Base-by-base conservation (phyloP, 1,284 basidiomycete species). In the Irpex lacteus region DNA sequence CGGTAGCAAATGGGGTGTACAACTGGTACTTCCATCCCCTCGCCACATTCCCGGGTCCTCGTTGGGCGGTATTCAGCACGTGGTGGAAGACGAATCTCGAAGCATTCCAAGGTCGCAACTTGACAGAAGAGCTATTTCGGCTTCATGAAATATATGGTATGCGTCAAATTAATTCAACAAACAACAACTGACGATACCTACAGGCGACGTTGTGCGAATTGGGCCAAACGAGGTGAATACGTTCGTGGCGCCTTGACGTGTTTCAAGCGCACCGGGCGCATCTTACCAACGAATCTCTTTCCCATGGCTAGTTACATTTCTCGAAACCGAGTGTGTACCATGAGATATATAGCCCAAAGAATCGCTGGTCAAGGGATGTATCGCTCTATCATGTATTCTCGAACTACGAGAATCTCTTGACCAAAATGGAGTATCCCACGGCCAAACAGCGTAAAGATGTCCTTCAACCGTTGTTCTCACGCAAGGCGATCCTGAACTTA, bases 401-500 rank as follows among this genome's bases (percentile, higher is more conserved):
- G 18, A 63, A 68, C 21, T 64, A 68, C 7, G 61, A 69, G n/a
- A 70, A 71, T 2, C 70, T 70, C 1, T 70, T 75, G 56, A 71
- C 69, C 18, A 67, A 66, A 19, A 61, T 67, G 2, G 71, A 75
- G 60, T 69, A 70, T 15, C 57, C 63, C 15, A 64, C 70, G 19
- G 71, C 75, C 4, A 75, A 73, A 65, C 62, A 65, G 40, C 66
- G 73, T 3, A 70, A 70, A 44, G 73, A 76, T 13, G 60, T 74
- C 26, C 66, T 77, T 26, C 64, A 61, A 19, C 72, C 74, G 4
- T 66, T 76, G 9, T 78, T 78, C 66, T 76, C 76, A 5, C 69
- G 77, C 15, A 66, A 68, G 3, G 70, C 72, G 1, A 73, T 76
- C 37, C 59, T 75, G 21, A 66, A 70, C 26, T 63, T 76, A 13